Base-by-base conservation (phyloP, 2,329 filamentous ascomycete species). In the Orbilia quercus region DNA sequence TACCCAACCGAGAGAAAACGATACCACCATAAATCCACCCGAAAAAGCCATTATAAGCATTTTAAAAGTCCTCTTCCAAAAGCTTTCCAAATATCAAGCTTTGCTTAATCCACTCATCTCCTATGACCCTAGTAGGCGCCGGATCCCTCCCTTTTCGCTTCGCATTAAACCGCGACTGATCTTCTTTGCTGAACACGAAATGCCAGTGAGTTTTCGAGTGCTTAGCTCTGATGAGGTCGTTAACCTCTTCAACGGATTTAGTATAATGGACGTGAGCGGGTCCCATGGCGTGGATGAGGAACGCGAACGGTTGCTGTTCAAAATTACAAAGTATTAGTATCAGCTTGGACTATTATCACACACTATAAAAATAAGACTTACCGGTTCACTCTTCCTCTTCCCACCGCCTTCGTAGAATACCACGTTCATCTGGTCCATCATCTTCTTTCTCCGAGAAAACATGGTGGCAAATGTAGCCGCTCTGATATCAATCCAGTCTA, bases 101-200 rank as follows among this genome's bases (percentile, higher is more conserved):
- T 83, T 99, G 94, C 63, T 96, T 89, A 20, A 98, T 88, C 79
- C 94, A 88, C 81, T 98, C 94, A 79, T 96, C 90, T 64, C 89
- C 90, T 58, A 96, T 85, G 47, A 95, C 85, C 75, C 85, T 86
- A 38, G 92, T 83, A 72, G 75, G 38, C 78, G 79, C 77, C 78
- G n/a, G 77, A 79, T 76, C 81, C 81, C 77, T 81, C 82, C 23
- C 84, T 80, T 77, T 85, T 85, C 62, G 81, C 80, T 76, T 82
- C 79, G 76, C 80, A 74, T 59, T 79, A 82, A 22, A 79, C 69
- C 57, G 66, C 77, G 63, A 75, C 77, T 48, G 47, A 23, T 65
- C 62, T 23, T 65, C 62, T 25, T 34, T 53, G 36, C 62, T 65
- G 20, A 65, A 71, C 20, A 76, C 69, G 1, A 62, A 54, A 6